phyloP scores from a whole-genome alignment of 495 filamentous ascomycete species.

The Arthonia radiata region DNA sequence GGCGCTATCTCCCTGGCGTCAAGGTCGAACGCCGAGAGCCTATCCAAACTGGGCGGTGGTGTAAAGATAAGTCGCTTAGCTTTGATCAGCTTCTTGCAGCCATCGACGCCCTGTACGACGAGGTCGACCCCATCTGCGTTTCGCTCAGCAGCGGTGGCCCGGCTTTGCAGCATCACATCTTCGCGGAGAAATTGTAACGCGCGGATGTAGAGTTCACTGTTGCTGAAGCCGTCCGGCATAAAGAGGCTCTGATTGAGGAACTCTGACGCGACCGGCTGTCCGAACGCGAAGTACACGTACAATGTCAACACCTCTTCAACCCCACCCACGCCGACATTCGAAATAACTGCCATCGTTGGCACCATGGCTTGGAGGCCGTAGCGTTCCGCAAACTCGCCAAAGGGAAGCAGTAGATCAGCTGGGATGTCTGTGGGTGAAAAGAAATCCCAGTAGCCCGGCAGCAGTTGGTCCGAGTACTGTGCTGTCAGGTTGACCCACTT shows the following conservation, averaged over 20 bases:
- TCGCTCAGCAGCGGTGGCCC: constrained; percentile 1
- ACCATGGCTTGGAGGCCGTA: constrained; percentile 1
- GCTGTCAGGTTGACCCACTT: constrained; percentile 1
- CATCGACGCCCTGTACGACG: constrained; percentile 2
- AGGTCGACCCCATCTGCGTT: constrained; percentile 1
- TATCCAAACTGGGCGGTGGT: constrained; percentile 1
- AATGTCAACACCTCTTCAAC: constrained; percentile 2
- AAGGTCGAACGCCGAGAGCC: constrained; percentile 1
- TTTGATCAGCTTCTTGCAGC: constrained; percentile 2
- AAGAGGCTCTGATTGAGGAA: too few species aligned
- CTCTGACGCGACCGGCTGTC: constrained; percentile 1
- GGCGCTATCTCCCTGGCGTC: constrained; percentile 2
- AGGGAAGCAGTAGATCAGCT: constrained; percentile 2
- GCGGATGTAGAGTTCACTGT: constrained; percentile 4
- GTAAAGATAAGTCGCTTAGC: constrained; percentile 3
- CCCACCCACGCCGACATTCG: constrained; percentile 3
- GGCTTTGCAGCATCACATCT: constrained; percentile 2
- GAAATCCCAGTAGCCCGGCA: constrained; percentile 5
- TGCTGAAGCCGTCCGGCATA: constrained; percentile 1
- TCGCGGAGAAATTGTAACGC: constrained; percentile 1
- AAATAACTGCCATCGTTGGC: constrained; percentile 1
- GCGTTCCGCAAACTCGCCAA: constrained; percentile 3
- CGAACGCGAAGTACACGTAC: constrained; percentile 2
- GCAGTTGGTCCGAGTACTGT: constrained; percentile 2
- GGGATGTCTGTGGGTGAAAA: constrained; percentile 2